Evolutionary conservation across 805 yeast species (phyloP).

Genomic region (Cyberlindnera xishuangbannaensis): DNA sequence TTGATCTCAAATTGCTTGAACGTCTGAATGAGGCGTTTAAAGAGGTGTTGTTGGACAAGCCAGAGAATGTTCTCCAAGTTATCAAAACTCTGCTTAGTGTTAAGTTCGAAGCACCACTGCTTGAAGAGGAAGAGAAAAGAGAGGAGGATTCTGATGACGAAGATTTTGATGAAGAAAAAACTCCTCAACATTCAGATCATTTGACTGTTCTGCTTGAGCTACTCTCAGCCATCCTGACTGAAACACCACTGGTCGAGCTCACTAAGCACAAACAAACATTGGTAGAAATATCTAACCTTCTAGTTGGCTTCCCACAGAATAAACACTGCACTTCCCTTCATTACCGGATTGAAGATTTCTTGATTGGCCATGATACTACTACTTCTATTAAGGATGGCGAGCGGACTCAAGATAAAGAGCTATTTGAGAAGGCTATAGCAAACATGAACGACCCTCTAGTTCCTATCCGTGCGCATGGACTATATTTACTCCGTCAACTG

Average conservation of each 20-base stretch:
- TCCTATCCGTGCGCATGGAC: slow-evolving; percentile 85
- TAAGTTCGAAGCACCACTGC: slow-evolving; percentile 5
- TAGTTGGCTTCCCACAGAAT: slow-evolving; percentile 6
- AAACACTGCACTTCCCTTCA: slow-evolving; percentile 15
- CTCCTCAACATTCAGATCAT: slow-evolving; percentile 23
- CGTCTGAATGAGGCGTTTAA: slow-evolving; percentile 51
- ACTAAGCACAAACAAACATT: slow-evolving; percentile 22
- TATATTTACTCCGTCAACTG: slow-evolving; percentile 55
- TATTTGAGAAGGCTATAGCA: slow-evolving; percentile 54
- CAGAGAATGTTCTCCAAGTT: slow-evolving; percentile 50
- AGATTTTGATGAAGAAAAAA: slow-evolving; percentile 36
- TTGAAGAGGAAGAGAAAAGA: slow-evolving; percentile 5
- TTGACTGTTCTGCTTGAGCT: slow-evolving; percentile 32
- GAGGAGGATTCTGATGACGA: slow-evolving; percentile 9
- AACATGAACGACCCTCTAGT: slow-evolving; percentile 71
- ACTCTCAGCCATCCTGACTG: slow-evolving; percentile 32
- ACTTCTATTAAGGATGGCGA: slow-evolving; percentile 6
- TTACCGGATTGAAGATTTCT: slow-evolving; percentile 14
- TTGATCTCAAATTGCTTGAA: slow-evolving; percentile 63
- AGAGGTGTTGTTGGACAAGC: slow-evolving; percentile 37
- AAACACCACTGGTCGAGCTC: slow-evolving; percentile 20
- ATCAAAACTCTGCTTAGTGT: slow-evolving; percentile 36
- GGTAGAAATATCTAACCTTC: slow-evolving; percentile 24
- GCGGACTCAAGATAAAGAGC: slow-evolving; percentile 28
- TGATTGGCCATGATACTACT: slow-evolving; percentile 9